Conservation (phyloP, 2,329 filamentous ascomycete species). For the Pseudocercospora crystallina region DNA sequence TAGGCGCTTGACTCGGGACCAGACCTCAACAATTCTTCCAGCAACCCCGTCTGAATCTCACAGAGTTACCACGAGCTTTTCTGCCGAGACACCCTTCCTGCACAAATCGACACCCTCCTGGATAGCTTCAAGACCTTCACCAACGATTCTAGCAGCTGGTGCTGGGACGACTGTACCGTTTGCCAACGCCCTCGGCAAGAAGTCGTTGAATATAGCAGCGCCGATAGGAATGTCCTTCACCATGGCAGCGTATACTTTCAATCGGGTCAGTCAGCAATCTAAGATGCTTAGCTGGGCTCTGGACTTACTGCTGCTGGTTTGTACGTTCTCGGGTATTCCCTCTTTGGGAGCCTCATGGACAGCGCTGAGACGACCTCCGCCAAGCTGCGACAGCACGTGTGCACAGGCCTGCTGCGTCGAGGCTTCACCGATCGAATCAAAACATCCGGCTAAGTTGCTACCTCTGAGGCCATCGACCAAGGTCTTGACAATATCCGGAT, state of each 20-base stretch:
- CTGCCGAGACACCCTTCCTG: constrained; percentile 35
- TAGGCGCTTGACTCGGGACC: too few relatives aligned
- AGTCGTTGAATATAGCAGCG: constrained; percentile 30
- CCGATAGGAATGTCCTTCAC: constrained; percentile 30
- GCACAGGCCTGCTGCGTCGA: too few relatives aligned
- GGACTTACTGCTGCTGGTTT: too few relatives aligned
- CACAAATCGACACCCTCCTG: constrained; percentile 33
- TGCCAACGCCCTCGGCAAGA: constrained; percentile 34
- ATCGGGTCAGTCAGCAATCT: too few relatives aligned
- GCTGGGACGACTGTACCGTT: constrained; percentile 37
- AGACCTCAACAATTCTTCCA: too few relatives aligned
- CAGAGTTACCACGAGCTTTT: constrained; percentile 38
- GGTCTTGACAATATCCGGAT: constrained; percentile 36
- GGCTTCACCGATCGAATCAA: too few relatives aligned
- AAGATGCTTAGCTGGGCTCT: too few relatives aligned
- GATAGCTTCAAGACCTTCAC: constrained; percentile 37
- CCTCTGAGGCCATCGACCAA: constrained; percentile 42
- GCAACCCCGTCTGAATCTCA: too few relatives aligned
- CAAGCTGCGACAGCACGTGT: too few relatives aligned
- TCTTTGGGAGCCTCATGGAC: constrained; percentile 39
- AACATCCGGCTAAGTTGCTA: too few relatives aligned
- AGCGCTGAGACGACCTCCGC: constrained; percentile 42
- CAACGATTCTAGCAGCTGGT: constrained; percentile 39
- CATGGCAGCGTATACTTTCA: constrained; percentile 25
- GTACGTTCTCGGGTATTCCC: constrained; percentile 28